These are phyloP conservation scores for Tetradesmus lagerheimii DNA, from an alignment of 139 green algal genomes.

Conservation along the genomic window DNA sequence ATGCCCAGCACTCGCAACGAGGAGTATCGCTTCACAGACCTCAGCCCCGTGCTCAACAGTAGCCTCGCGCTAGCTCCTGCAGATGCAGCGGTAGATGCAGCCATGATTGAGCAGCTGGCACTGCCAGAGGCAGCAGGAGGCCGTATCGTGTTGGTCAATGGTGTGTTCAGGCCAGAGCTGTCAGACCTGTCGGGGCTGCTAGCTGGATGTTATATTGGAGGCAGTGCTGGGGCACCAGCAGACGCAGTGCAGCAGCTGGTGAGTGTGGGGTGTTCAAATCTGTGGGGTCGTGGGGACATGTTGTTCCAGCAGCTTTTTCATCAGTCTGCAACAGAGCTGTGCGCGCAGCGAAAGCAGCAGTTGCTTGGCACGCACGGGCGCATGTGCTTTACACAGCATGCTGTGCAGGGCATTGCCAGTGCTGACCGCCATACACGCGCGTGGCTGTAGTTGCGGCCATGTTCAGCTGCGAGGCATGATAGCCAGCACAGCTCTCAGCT, in stretches of 20 bases:
- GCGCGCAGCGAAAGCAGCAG: neutral
- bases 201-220: conserved; percentile 72
- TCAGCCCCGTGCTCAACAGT: conserved; percentile 65
- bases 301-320: no score
- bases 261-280: conserved; percentile 7
- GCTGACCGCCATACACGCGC: no score
- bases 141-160: conserved; percentile 59
- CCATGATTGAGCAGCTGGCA: neutral
- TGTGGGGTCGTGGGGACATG: no score
- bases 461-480: no score
- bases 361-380: neutral
- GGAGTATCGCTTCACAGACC: conserved; percentile 91
- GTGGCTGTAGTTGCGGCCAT: no score
- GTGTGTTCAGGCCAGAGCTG: conserved; percentile 60
- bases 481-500: no score
- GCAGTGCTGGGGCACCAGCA: conserved; percentile 66
- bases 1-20: conserved; percentile 88
- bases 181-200: conserved; percentile 62
- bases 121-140: conserved; percentile 47
- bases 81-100: conserved; percentile 34
- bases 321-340: neutral
- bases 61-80: conserved; percentile 14
- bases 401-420: no score
- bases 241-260: conserved; percentile 58
- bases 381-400: neutral